Evolutionary conservation across 768 basidiomycete genomes (phyloP), one percentile per base, ranked within the genome.

Genomic region (Pleurotus tuoliensis): DNA sequence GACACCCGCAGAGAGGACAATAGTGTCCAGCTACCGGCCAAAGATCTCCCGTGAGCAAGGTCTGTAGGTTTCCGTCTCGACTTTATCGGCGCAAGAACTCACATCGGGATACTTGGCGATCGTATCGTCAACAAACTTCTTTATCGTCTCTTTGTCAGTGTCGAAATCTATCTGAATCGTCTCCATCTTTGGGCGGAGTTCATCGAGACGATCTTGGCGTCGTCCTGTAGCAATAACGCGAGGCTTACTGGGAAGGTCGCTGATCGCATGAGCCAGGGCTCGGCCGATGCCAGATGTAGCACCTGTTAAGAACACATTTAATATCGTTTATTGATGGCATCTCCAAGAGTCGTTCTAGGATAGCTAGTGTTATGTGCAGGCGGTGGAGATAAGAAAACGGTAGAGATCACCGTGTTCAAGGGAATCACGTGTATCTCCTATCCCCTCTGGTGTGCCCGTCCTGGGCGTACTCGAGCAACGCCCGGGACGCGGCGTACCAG

Each of bases 1-100:
- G 4, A 84, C 67, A 0, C 83, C 82, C 4, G 83, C 79, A 25
- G 75, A 71, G 44, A 84, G 69, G 7, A 86, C 67, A 44, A 86
- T 68, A 0, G 81, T 74, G 62, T 87, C 84, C 24, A 85, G 66
- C 84, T 86, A 27, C 47, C 39, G 27, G 27, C 25, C 30, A 30
- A 9, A 9, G 1, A 2, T 1, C 2, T 30, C 9, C 8, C 30
- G 30, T 30, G 0, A 30, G 30, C 3, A 30, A 30, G 30, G 30
- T 9, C 30, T 30, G 8, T 7, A 30, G 3, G 30, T 9, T 20
- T 15, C 38, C 16, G 18, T 15, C 5, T 15, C 5, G 27, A 6
- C 8, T 3, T 16, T n/a, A 30, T 30, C n/a, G 20, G 16, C 3
- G 38, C 50, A 22, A 58, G 27, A 30, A 7, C 60, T 27, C 24